Percentiles rank a stretch among this genome's conserved stretches.
phyloP scores from a whole-genome alignment of 2,329 filamentous ascomycete species.

The Colletotrichum sp. region DNA sequence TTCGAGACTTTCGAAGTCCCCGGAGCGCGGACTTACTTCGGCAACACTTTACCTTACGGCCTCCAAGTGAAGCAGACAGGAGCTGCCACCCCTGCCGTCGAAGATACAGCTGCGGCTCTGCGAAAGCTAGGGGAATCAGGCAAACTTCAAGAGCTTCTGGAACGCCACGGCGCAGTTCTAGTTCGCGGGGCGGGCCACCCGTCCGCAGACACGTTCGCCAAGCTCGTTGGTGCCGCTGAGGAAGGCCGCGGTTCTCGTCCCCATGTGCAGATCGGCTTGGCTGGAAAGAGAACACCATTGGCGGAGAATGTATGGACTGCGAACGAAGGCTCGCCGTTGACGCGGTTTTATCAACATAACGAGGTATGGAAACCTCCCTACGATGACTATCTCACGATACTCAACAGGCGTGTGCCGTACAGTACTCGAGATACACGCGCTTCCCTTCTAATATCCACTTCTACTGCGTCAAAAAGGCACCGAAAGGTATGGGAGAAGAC shows the following conservation, averaged over 20 bases:
- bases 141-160: slow-evolving; percentile 6
- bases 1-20: slow-evolving; percentile 17
- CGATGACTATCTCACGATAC: neutral
- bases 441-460: slow-evolving; percentile 23
- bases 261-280: slow-evolving; percentile 33
- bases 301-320: slow-evolving; percentile 24
- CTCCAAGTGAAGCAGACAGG: neutral
- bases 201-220: slow-evolving; percentile 23
- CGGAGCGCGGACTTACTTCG: slow-evolving; percentile 13
- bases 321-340: slow-evolving; percentile 23
- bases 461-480: slow-evolving; percentile 19
- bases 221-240: slow-evolving; percentile 16
- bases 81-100: neutral
- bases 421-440: slow-evolving; percentile 23
- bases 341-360: slow-evolving; percentile 25
- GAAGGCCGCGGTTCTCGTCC: slow-evolving; percentile 13
- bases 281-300: slow-evolving; percentile 20
- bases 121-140: slow-evolving; percentile 8
- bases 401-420: neutral
- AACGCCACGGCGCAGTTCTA: slow-evolving; percentile 18
- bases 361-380: neutral
- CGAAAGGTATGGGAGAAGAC: neutral
- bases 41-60: slow-evolving; percentile 11
- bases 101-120: slow-evolving; percentile 3
- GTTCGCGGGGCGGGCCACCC: slow-evolving; percentile 14